These are phyloP conservation scores for Tritrichomonas foetus DNA, from an alignment of 208 protist species.

Conservation along the genomic window DNA sequence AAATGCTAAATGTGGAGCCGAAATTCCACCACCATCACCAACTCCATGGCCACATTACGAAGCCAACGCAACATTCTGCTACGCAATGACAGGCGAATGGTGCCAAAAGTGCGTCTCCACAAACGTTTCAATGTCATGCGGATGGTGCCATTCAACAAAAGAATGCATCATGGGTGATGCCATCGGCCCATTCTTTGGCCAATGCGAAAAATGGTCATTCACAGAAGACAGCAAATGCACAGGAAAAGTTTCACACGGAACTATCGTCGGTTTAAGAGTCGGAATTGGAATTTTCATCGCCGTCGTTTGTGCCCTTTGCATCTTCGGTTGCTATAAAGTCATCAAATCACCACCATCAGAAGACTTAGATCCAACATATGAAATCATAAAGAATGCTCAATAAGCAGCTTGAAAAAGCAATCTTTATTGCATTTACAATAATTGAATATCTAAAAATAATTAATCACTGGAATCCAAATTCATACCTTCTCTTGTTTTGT, in stretches of 20 bases:
- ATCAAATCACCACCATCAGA: not conserved
- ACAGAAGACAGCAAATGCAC: not conserved
- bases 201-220: not conserved
- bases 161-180: slow-evolving; percentile 9
- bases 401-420: too few species aligned
- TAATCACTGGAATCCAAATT: too few species aligned
- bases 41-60: slow-evolving; percentile 7
- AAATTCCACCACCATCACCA: not conserved
- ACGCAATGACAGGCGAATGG: not conserved
- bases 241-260: not conserved
- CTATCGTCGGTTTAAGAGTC: not conserved
- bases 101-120: not conserved
- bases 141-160: not conserved
- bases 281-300: not conserved
- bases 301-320: not conserved
- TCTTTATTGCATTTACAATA: too few species aligned
- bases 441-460: too few species aligned
- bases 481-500: too few species aligned
- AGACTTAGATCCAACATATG: too few species aligned
- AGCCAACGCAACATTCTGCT: not conserved
- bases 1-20: not conserved
- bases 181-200: not conserved
- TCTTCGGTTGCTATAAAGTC: not conserved
- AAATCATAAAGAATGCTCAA: too few species aligned
- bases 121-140: not conserved